Base-by-base conservation (phyloP, 2,329 filamentous ascomycete genomes). In the Colletotrichum eleusines region DNA sequence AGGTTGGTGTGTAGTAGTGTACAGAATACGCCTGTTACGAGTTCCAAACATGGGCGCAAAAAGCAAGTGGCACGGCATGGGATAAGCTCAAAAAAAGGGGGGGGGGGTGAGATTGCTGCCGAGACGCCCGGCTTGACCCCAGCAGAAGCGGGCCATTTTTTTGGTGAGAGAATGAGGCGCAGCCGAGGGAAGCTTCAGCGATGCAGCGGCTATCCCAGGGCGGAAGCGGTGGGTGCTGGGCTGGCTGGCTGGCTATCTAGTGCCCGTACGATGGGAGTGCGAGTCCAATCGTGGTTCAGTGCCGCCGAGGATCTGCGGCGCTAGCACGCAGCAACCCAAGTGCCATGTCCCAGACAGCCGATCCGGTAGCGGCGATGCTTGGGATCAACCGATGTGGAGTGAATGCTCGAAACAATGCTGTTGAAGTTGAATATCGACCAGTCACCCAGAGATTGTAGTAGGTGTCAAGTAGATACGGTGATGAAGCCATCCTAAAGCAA, bases 171-270 rank as follows among this genome's bases (percentile, higher is more conserved):
- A 58, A n/a, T 51, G 68, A 68, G 68, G 68, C 68, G 68, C 68
- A 71, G 68, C 50, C 58, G 64, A 23, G 58, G 68, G 58, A 68
- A 68, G 58, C 64, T 71, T 71, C 64, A 68, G 64, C 23, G 64
- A 28, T 71, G 64, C 64, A 68, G 68, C 53, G 38, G 26, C 35
- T 64, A 42, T 68, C 50, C 53, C n/a, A 58, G 50, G 42, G 65
- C 58, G 40, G 31, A 46, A 50, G 58, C 28, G 20, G 31, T 20
- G 18, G 57, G n/a, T n/a, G n/a, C n/a, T n/a, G n/a, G n/a, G n/a
- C n/a, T n/a, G 26, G 55, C 55, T 31, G 18, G 54, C 16, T 35
- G 40, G n/a, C n/a, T 42, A 6, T 7, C 1, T 31, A 12, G 31
- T 46, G n/a, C n/a, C n/a, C n/a, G 44, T 50, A 11, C 35, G 12